Conservation (phyloP, 257 asterid species). For the Ligustrum vulgare region DNA sequence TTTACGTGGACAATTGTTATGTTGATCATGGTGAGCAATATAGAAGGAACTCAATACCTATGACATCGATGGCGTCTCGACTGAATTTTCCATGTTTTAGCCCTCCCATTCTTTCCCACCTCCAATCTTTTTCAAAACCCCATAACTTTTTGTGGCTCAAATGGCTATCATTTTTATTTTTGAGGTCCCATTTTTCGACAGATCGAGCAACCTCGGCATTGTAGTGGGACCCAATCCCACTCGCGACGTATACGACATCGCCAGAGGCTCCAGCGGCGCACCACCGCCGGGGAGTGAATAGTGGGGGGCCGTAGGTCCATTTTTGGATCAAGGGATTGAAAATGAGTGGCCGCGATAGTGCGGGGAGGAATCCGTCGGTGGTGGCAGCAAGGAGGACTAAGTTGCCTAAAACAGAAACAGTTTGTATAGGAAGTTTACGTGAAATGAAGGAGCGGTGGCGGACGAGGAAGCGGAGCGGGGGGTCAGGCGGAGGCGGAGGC, state of each 20-base stretch:
- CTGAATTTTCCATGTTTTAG: conserved; percentile 69
- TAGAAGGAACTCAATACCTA: not conserved
- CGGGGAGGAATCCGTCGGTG: conserved; percentile 61
- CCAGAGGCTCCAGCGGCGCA: conserved; percentile 61
- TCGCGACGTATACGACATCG: conserved; percentile 56
- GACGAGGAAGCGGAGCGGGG: conserved; percentile 45
- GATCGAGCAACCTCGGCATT: conserved; percentile 56
- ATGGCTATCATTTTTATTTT: not conserved
- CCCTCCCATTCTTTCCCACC: conserved; percentile 58
- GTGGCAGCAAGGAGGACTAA: conserved; percentile 74
- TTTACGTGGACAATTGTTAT: too few relatives aligned
- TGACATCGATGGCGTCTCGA: conserved; percentile 78
- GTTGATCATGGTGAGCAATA: too few relatives aligned
- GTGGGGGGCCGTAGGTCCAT: conserved; percentile 62
- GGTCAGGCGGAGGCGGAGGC: conserved; percentile 52
- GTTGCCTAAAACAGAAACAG: conserved; percentile 51
- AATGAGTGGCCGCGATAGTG: conserved; percentile 58
- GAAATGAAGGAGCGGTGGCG: conserved; percentile 83
- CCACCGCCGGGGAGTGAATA: conserved; percentile 73
- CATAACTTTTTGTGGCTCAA: not conserved
- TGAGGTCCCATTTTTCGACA: conserved; percentile 64
- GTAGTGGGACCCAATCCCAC: conserved; percentile 80
- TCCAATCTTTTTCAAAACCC: conserved; percentile 29
- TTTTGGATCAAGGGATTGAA: conserved; percentile 38
- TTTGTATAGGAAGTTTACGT: conserved; percentile 68